phyloP scores from a whole-genome alignment of 371 early-diverging fungal genomes.

The Mitosporidium daphniae region DNA sequence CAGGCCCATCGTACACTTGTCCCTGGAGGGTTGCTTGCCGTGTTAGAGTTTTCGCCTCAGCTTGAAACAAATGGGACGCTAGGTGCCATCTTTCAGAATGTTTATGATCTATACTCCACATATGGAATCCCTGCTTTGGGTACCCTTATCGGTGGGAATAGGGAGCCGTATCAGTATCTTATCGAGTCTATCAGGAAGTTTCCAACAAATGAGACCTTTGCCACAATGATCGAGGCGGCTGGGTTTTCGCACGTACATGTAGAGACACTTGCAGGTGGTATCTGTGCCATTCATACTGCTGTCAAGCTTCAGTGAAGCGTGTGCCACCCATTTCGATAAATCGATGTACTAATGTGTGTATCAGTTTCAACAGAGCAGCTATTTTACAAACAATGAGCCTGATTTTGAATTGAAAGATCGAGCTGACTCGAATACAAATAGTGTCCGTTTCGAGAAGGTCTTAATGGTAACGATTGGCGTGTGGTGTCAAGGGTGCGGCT shows the following conservation, averaged over 20 bases:
- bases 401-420: too few species aligned
- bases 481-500: too few species aligned
- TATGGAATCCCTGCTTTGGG: slow-evolving; percentile 61
- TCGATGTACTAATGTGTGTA: too few species aligned
- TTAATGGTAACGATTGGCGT: too few species aligned
- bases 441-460: too few species aligned
- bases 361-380: too few species aligned
- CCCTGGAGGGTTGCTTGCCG: slow-evolving; percentile 69
- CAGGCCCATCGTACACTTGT: slow-evolving; percentile 70
- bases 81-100: slow-evolving; percentile 3
- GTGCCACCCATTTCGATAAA: too few species aligned
- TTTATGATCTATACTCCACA: slow-evolving; percentile 67
- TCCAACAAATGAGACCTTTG: slow-evolving; percentile 54
- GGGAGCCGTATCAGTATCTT: slow-evolving; percentile 68
- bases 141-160: slow-evolving; percentile 44
- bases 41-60: slow-evolving; percentile 61
- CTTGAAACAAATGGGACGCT: slow-evolving; percentile 10
- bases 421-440: too few species aligned
- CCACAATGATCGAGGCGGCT: slow-evolving; percentile 39
- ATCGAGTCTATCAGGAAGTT: slow-evolving; percentile 83
- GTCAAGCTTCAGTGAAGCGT: slow-evolving; percentile 33
- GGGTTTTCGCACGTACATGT: slow-evolving; percentile 64
- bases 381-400: too few species aligned
- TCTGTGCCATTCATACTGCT: slow-evolving; percentile 67
- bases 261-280: slow-evolving; percentile 72